phyloP scores from a whole-genome alignment of 306 rosid genomes.

The Rubus parviflorus region DNA sequence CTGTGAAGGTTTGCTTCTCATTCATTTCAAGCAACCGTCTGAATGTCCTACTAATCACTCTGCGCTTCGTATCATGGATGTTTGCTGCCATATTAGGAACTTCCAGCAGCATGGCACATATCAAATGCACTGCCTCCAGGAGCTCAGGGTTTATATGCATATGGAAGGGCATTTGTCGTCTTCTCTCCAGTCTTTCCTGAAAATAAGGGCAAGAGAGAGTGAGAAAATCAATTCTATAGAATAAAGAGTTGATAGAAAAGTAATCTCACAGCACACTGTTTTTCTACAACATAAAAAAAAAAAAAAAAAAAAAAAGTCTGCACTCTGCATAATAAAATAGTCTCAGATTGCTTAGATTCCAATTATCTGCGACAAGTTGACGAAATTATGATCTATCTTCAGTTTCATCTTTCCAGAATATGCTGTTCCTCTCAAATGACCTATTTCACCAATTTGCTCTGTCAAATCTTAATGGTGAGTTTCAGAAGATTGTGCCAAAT shows the following conservation, averaged over 20 bases:
- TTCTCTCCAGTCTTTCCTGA: slow-evolving; percentile 94
- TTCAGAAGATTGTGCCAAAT: not conserved
- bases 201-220: not conserved
- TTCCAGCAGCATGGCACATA: slow-evolving; percentile 91
- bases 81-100: slow-evolving; percentile 92
- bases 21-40: slow-evolving; percentile 75
- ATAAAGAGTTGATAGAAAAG: not conserved
- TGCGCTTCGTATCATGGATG: slow-evolving; percentile 63
- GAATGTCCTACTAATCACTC: slow-evolving; percentile 76
- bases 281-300: not conserved
- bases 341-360: not conserved
- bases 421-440: not conserved
- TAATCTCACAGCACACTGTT: not conserved
- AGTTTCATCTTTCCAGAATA: not conserved
- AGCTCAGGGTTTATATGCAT: slow-evolving; percentile 98
- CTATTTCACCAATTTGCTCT: not conserved
- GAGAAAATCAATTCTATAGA: not conserved
- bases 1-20: slow-evolving; percentile 77
- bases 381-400: not conserved
- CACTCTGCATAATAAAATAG: not conserved
- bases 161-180: slow-evolving; percentile 97
- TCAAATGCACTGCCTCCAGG: slow-evolving; percentile 78
- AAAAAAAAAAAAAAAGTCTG: too few relatives aligned
- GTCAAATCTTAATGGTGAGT: not conserved
- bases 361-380: not conserved